Base-by-base conservation (phyloP, 352 stramenopile genomes). In the Sclerospora graminicola region DNA sequence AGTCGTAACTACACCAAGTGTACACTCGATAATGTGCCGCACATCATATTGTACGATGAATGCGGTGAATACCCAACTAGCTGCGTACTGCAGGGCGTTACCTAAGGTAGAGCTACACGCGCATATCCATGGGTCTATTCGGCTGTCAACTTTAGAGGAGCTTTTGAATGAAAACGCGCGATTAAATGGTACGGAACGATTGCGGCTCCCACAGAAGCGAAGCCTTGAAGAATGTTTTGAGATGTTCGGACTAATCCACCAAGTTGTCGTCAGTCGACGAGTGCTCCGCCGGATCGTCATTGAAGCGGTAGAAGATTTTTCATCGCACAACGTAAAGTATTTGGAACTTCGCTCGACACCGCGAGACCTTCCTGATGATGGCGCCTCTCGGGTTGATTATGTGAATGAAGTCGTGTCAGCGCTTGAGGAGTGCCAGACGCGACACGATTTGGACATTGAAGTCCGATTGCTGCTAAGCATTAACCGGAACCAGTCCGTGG, bases 81-180 rank as follows among this genome's bases (percentile, higher is more conserved):
- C 62, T 19, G 43, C 29, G 21, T 87, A 78, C 48, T 84, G 74
- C 60, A 45, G 55, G 35, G 45, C 33, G n/a, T 51, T 92, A 35
- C 72, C 76, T 14, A 92, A 91, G 64, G 65, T 88, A 29, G 78
- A 95, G 67, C 60, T 95, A 20, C 84, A 95, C 48, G 82, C 84
- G 27, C 82, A 95, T 57, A 85, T 95, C 48, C 79, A 94, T 48
- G 84, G 84, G 8, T 88, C 69, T 18, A 81, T 92, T 44, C 75
- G 82, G 8, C 57, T 67, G 20, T 50, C 51, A 27, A 94, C 80
- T 13, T 49, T 95, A 48, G 41, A 70, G 31, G 53, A 90, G 27
- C 21, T 94, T n/a, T 55, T 86, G 14, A 32, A 54, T 11, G 57
- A 87, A 20, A 57, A 84, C 30, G 68, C 72, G 27, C 27, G 3